Conservation (phyloP, 345 rosid genomes). For the Clarkia xantiana region DNA sequence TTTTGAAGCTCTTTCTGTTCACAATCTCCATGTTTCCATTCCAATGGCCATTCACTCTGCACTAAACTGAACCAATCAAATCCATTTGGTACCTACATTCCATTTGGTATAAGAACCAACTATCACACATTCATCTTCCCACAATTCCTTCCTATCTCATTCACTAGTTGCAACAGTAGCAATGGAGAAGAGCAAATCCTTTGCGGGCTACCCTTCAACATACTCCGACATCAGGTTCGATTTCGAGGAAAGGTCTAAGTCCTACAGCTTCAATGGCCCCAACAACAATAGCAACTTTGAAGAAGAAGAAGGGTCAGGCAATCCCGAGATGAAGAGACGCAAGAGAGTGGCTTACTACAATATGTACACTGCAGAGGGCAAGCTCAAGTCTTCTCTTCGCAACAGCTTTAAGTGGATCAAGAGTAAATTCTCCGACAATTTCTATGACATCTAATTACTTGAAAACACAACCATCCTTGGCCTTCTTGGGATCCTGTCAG, state of each 20-base stretch:
- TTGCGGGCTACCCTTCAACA: conserved; percentile 19
- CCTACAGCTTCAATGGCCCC: conserved; percentile 46
- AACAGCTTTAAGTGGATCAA: conserved; percentile 65
- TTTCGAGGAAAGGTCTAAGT: conserved; percentile 28
- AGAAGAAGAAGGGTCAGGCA: conserved; percentile 11
- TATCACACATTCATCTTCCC: neutral
- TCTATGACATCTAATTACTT: conserved; percentile 9
- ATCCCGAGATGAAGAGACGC: conserved; percentile 43
- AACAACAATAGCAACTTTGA: conserved; percentile 1
- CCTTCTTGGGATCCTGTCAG: too few relatives aligned
- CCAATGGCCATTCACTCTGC: too few relatives aligned
- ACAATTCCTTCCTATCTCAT: neutral
- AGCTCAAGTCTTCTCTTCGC: conserved; percentile 35
- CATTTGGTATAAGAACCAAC: too few relatives aligned
- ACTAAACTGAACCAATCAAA: too few relatives aligned
- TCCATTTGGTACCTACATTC: too few relatives aligned
- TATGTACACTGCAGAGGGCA: conserved; percentile 38
- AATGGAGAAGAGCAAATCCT: conserved; percentile 55
- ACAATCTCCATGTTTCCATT: too few relatives aligned
- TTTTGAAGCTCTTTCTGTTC: too few relatives aligned
- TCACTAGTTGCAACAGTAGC: too few relatives aligned
- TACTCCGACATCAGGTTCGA: conserved; percentile 18
- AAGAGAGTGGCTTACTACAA: conserved; percentile 50
- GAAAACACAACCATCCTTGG: too few relatives aligned
- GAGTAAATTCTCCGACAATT: conserved; percentile 29